These are phyloP conservation scores for Purpureocillium lavendulum DNA, from an alignment of 2,329 filamentous ascomycete species.

Conservation along the genomic window DNA sequence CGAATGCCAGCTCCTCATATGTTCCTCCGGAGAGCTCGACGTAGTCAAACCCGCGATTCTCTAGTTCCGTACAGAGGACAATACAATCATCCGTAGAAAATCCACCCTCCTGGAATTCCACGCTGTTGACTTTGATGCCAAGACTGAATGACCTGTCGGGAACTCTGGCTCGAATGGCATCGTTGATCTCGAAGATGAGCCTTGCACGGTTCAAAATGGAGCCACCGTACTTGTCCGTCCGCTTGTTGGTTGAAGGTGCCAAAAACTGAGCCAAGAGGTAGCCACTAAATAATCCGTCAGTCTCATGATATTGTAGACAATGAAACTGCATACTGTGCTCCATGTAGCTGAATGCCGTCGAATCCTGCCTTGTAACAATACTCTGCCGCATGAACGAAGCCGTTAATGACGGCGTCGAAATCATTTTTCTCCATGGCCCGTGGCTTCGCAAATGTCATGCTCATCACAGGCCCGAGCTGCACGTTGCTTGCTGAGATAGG, in stretches of 20 bases:
- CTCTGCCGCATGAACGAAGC: no score
- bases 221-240: conserved; percentile 43
- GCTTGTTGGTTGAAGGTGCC: conserved; percentile 42
- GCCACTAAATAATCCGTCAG: no score
- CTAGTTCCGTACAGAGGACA: conserved; percentile 36
- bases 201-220: conserved; percentile 33
- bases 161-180: conserved; percentile 22
- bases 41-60: conserved; percentile 44
- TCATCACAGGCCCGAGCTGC: no score
- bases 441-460: no score
- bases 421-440: no score
- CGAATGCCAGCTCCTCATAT: conserved; percentile 44
- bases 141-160: conserved; percentile 29
- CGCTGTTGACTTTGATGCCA: conserved; percentile 49
- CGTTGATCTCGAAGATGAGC: conserved; percentile 35
- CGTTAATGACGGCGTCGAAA: no score
- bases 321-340: no score
- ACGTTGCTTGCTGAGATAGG: no score
- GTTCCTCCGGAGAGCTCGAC: conserved; percentile 55
- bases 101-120: conserved; percentile 46
- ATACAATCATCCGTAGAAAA: conserved; percentile 43
- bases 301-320: no score
- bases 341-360: no score
- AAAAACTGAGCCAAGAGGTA: no score
- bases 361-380: no score